phyloP scores from a whole-genome alignment of 225 moss, liverwort and hornwort genomes.

The Rhytidiadelphus loreus region DNA sequence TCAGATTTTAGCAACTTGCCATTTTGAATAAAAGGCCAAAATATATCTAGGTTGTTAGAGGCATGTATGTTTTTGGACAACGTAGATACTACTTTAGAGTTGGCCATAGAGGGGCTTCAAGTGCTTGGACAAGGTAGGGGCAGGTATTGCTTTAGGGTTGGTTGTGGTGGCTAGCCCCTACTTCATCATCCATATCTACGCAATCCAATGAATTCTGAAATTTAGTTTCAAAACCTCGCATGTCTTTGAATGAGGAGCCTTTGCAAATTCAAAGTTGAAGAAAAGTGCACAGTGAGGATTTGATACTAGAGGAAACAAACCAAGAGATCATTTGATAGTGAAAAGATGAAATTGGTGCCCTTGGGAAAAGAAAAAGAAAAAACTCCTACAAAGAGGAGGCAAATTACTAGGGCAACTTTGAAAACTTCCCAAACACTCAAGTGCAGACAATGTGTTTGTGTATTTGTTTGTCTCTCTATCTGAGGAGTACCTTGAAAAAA shows the following conservation, averaged over 20 bases:
- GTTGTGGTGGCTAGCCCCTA: accelerated
- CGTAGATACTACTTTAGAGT: neutral
- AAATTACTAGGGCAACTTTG: too few species aligned
- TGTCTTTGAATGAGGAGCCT: neutral
- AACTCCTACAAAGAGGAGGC: too few species aligned
- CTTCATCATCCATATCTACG: accelerated
- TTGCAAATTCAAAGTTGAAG: neutral
- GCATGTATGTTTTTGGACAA: neutral
- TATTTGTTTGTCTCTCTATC: too few species aligned
- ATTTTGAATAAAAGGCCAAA: neutral
- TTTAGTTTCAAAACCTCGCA: neutral
- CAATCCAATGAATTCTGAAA: neutral
- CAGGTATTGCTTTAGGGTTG: neutral
- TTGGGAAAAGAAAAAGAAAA: neutral
- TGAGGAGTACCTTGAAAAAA: too few species aligned
- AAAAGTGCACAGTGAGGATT: neutral
- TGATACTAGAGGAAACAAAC: neutral
- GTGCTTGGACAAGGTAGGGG: accelerated
- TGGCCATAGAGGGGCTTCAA: neutral
- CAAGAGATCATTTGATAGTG: neutral
- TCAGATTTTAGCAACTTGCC: neutral
- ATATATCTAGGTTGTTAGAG: accelerated
- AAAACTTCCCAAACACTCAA: too few species aligned
- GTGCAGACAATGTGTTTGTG: too few species aligned
- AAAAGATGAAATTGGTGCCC: neutral